A percentile compares a stretch with the other conserved stretches of the same genome.
Conservation (phyloP, 192 early-diverging fungal species). For the Entomortierella parvispora region DNA sequence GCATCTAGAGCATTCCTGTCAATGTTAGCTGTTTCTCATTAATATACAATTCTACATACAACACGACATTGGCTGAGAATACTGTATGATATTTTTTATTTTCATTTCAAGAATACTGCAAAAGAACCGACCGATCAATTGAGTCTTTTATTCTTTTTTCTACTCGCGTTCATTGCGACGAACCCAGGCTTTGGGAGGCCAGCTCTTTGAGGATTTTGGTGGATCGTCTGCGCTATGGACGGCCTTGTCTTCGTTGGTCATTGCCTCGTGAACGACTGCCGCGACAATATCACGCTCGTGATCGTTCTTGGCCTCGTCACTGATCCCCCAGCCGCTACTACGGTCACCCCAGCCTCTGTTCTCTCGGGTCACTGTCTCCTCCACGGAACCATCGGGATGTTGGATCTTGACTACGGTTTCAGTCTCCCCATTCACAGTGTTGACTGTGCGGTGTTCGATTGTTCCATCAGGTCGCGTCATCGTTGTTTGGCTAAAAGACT, state of each 20-base stretch:
- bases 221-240: background rate
- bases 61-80: too few species aligned
- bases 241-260: background rate
- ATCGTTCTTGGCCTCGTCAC: slow-evolving; percentile 1
- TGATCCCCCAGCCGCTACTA: background rate
- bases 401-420: slow-evolving; percentile 36
- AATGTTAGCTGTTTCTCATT: too few species aligned
- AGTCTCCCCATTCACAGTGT: slow-evolving; percentile 32
- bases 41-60: too few species aligned
- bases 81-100: too few species aligned
- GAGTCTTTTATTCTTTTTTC: background rate
- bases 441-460: slow-evolving; percentile 26
- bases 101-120: too few species aligned
- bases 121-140: too few species aligned
- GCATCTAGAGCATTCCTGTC: too few species aligned
- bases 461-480: slow-evolving; percentile 42
- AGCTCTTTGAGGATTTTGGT: slow-evolving; percentile 20
- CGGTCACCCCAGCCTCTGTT: background rate
- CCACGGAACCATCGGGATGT: slow-evolving; percentile 32
- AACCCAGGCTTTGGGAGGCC: slow-evolving; percentile 34
- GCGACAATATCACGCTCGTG: slow-evolving; percentile 26
- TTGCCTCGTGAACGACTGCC: slow-evolving; percentile 12
- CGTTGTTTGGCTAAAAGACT: slow-evolving; percentile 43
- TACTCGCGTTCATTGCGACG: slow-evolving; percentile 22
- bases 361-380: slow-evolving; percentile 30